A percentile compares a stretch with the other conserved stretches of the same genome.
Conservation (phyloP, 2,329 filamentous ascomycete species). For the Phialophora macrospora region DNA sequence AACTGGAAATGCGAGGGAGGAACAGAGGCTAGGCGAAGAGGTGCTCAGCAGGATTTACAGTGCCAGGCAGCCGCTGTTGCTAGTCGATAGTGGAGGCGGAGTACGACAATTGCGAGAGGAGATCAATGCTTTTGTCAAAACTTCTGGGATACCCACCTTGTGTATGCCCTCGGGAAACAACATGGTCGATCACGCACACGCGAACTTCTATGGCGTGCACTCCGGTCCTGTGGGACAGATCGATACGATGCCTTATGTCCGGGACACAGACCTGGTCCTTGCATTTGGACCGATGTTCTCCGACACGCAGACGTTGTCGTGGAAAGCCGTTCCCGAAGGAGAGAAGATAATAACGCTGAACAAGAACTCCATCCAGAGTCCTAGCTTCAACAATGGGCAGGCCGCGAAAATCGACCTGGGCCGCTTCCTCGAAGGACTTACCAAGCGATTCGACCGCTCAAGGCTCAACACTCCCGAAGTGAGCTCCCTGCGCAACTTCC, state of each 20-base stretch:
- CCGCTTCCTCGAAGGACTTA: conserved; percentile 7
- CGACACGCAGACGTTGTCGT: conserved; percentile 65
- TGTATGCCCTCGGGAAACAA: conserved; percentile 92
- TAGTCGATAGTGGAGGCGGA: conserved; percentile 83
- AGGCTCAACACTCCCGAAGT: conserved; percentile 10
- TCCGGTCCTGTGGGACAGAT: conserved; percentile 75
- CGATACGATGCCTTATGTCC: conserved; percentile 47
- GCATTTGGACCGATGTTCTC: conserved; percentile 53
- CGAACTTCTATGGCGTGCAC: conserved; percentile 83
- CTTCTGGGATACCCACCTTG: conserved; percentile 77
- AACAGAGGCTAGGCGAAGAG: conserved; percentile 66
- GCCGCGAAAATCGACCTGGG: conserved; percentile 17
- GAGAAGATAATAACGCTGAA: conserved; percentile 81
- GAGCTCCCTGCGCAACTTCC: conserved; percentile 26
- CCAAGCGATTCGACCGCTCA: conserved; percentile 9
- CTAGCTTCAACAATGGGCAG: conserved; percentile 53
- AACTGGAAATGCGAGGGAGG: conserved; percentile 75
- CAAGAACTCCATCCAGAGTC: conserved; percentile 71
- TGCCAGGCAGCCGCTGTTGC: conserved; percentile 75
- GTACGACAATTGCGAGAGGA: conserved; percentile 75
- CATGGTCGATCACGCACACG: conserved; percentile 74
- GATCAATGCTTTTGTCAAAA: conserved; percentile 72
- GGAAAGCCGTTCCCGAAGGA: conserved; percentile 76
- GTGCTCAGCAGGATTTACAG: conserved; percentile 73
- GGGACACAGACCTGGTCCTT: conserved; percentile 49